Evolutionary conservation across 768 basidiomycete genomes (phyloP).

Genomic region (Strobilomyces confusus): DNA sequence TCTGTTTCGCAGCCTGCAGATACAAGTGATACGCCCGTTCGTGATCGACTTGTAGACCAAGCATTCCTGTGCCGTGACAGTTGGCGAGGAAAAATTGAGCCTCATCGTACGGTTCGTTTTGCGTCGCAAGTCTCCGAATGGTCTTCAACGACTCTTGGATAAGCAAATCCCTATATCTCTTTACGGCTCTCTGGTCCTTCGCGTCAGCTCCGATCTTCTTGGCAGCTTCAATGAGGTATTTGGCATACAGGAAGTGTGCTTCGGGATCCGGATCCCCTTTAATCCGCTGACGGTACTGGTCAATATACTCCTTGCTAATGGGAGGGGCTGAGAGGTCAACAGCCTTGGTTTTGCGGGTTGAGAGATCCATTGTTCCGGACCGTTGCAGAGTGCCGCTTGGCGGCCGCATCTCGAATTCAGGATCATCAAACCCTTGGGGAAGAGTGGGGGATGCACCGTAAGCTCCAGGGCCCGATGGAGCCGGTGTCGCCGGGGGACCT

Average conservation of each 20-base stretch:
- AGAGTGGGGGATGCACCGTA: constrained; percentile 26
- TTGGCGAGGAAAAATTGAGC: constrained; percentile 99
- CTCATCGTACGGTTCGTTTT: constrained; percentile 88
- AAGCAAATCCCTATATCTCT: constrained; percentile 87
- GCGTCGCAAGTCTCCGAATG: constrained; percentile 87
- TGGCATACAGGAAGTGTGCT: constrained; percentile 96
- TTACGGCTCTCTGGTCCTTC: constrained; percentile 76
- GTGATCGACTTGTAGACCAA: constrained; percentile 96
- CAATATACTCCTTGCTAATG: constrained; percentile 94
- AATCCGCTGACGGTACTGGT: constrained; percentile 95
- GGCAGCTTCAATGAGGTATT: constrained; percentile 97
- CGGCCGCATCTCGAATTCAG: constrained; percentile 53
- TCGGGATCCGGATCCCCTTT: constrained; percentile 98
- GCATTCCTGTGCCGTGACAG: constrained; percentile 90
- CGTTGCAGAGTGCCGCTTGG: constrained; percentile 46
- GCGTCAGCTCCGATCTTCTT: constrained; percentile 77
- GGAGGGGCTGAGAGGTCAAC: constrained; percentile 81
- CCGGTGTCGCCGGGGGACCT: constrained; percentile 17
- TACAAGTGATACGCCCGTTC: constrained; percentile 97
- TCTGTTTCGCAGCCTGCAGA: constrained; percentile 95
- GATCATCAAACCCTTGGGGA: constrained; percentile 32
- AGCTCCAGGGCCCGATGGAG: constrained; percentile 8
- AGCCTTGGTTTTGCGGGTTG: constrained; percentile 72
- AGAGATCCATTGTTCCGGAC: constrained; percentile 51
- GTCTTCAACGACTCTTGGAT: constrained; percentile 89